Percentiles rank a stretch among this genome's conserved stretches.
These are phyloP conservation scores for Zymoseptoria crescenta DNA, from an alignment of 2,329 filamentous ascomycete genomes.

Conservation along the genomic window DNA sequence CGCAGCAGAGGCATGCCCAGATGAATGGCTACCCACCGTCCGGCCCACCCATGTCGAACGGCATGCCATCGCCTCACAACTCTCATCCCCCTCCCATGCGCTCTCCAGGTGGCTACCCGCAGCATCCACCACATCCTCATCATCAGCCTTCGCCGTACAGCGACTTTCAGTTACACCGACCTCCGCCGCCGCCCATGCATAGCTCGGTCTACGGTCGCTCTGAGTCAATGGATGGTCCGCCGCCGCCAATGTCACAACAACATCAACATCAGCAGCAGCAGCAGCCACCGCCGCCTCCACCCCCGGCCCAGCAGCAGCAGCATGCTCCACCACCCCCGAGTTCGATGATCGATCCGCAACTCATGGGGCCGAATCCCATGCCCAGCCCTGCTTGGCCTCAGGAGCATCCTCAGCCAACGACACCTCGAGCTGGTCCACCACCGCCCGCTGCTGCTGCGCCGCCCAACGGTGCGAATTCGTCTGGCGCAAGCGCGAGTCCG, in stretches of 20 bases:
- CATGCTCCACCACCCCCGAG: conserved; percentile 1
- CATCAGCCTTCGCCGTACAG: conserved; percentile 12
- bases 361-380: conserved; percentile 10
- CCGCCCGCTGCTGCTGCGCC: conserved; percentile 12
- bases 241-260: background rate
- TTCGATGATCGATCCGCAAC: conserved; percentile 3
- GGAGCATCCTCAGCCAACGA: conserved; percentile 17
- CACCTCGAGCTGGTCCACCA: conserved; percentile 19
- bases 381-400: conserved; percentile 8
- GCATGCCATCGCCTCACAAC: conserved; percentile 31
- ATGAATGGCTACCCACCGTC: conserved; percentile 22
- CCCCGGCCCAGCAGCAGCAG: conserved; percentile 10
- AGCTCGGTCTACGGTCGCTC: conserved; percentile 6
- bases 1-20: background rate
- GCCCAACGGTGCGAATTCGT: conserved; percentile 10
- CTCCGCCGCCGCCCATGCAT: conserved; percentile 9
- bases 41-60: conserved; percentile 24
- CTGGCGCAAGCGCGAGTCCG: conserved; percentile 40
- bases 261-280: conserved; percentile 13
- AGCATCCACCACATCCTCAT: conserved; percentile 13
- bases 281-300: conserved; percentile 8
- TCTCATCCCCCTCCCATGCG: conserved; percentile 24
- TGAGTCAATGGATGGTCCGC: conserved; percentile 6
- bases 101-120: conserved; percentile 11
- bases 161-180: conserved; percentile 11